Evolutionary conservation across 192 early-diverging fungal genomes (phyloP), one percentile per base, ranked within the genome.

Genomic region (Tieghemiomyces parasiticus): DNA sequence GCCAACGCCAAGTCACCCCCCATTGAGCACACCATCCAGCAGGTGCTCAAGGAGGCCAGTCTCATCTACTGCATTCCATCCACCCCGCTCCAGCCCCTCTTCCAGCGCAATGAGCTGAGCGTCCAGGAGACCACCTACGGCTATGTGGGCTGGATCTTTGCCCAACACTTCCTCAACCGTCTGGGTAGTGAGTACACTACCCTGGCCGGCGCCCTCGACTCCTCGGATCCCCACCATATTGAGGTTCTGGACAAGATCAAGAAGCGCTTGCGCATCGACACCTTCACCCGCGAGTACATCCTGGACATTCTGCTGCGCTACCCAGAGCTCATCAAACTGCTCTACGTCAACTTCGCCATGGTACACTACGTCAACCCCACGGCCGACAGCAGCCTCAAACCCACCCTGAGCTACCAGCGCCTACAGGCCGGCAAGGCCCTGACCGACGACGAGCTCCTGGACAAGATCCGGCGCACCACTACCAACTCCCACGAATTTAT

Each of bases 161-260:
- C 89, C 51, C 95, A 98, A 73, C 93, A 98, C 78, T 98, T 98
- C 78, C 77, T 98, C 58, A 98, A 98, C 77, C 87, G 93, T 62
- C 82, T 98, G 38, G 95, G 95, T 60, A 87, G 77, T 66, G 95
- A 98, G 73, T 98, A 90, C 70, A 72, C 81, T 24, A 86, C 88
- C 42, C 81, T 98, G 46, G 83, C 80, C 46, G 79, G 81, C 56
- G 86, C 93, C 59, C 79, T 98, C 52, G 88, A 96, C 67, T 63
- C 73, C 33, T 70, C 61, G 61, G 90, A 98, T 72, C 74, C 86
- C 26, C 72, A 78, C 32, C 93, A 96, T 67, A 79, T 89, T 62
- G 95, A 93, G 74, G 91, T 96, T 25, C 73, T 98, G 55, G 80
- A 83, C 73, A 95, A 91, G 74, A 90, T 98, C 75, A 98, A 98